Base-by-base conservation (phyloP, 1,284 basidiomycete species). In the Trametes sp. region DNA sequence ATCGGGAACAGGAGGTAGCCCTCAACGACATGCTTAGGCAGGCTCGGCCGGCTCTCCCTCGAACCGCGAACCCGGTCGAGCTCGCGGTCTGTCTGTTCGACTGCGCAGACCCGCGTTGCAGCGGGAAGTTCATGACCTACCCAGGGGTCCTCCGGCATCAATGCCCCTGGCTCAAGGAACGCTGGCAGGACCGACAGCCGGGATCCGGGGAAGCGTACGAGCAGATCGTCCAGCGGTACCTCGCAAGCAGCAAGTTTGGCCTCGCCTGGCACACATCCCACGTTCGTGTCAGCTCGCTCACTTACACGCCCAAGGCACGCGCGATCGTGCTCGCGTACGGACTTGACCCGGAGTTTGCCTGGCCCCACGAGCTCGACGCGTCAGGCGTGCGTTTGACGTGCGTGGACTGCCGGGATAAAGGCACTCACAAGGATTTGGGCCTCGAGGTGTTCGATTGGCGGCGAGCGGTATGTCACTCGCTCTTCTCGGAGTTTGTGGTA, bases 11-110 rank as follows among this genome's bases (percentile, higher is more conserved):
- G 13, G 21, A 23, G 28, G 23, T 14, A 7, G 28, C 24, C 2
- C 49, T 63, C n/a, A 51, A 55, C 35, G 31, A 5, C 1, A 19
- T 56, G 14, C 9, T 56, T 9, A 26, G 21, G 26, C 5, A 45
- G 11, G 31, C 33, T 2, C 3, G 31, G 10, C 46, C 52, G 8
- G 35, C 35, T 7, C 41, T 59, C 19, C n/a, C 57, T 8, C 2
- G 23, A n/a, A 23, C 35, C n/a, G 14, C 8, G 7, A 50, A 56
- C 16, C 54, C 42, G 1, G 16, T 59, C 10, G 24, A 31, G 9
- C 57, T 63, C 26, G 57, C 62, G 10, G 31, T 59, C 8, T 51
- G 49, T 19, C 21, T 38, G 24, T 63, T 63, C 41, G 53, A 53
- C 49, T 63, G 62, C 44, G 21, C 38, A 8, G n/a, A 48, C 7